phyloP scores from a whole-genome alignment of 495 filamentous ascomycete species.

The Xylaria curta region DNA sequence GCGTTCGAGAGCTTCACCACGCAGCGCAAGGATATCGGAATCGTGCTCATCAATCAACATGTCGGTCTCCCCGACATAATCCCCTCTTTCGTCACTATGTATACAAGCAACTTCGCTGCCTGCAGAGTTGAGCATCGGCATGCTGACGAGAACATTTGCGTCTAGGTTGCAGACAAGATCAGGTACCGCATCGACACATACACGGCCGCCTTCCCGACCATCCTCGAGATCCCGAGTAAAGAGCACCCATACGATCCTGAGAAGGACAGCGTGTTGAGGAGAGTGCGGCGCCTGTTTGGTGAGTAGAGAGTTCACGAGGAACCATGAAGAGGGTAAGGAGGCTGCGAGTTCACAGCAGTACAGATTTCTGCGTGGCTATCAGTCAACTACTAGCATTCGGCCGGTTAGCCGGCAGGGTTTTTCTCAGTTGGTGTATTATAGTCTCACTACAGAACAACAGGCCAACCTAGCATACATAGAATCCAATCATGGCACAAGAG shows the following conservation, averaged over 20 bases:
- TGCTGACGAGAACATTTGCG: not conserved
- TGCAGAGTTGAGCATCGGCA: not conserved
- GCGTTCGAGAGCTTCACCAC: conserved; percentile 89
- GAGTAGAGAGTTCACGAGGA: conserved; percentile 59
- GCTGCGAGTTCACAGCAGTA: not conserved
- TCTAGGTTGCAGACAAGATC: conserved; percentile 90
- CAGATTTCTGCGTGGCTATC: not conserved
- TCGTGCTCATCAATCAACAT: conserved; percentile 97
- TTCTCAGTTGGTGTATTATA: not conserved
- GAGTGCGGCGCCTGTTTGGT: conserved; percentile 90
- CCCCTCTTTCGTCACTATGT: not conserved
- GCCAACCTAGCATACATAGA: not conserved
- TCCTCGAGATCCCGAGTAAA: conserved; percentile 97
- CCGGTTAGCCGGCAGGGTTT: not conserved
- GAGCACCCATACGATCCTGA: conserved; percentile 99
- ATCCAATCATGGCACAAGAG: not conserved
- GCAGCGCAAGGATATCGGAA: conserved; percentile 92
- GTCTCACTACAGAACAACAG: not conserved
- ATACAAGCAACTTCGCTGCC: not conserved
- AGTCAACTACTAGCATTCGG: not conserved
- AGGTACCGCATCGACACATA: conserved; percentile 77
- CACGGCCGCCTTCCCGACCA: conserved; percentile 74
- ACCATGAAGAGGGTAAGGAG: too few relatives aligned
- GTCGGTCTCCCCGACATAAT: conserved; percentile 54
- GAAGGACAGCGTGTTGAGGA: conserved; percentile 95